Conservation (phyloP, 176 grass and related monocot genomes). For the Pontederia paniculata region DNA sequence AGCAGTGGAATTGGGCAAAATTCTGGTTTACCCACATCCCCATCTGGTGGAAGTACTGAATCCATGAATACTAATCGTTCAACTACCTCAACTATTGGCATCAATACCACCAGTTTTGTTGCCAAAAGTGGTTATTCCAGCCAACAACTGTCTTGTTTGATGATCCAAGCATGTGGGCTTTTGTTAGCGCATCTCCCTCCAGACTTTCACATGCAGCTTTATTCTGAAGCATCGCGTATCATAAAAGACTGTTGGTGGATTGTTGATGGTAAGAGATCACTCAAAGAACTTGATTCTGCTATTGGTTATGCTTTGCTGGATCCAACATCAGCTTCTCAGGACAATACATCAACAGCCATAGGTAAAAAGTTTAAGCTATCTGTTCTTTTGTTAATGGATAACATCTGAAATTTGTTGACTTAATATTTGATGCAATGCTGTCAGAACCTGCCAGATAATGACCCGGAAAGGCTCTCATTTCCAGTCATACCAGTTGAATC, state of each 20-base stretch:
- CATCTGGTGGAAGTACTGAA: conserved; percentile 52
- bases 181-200: conserved; percentile 89
- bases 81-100: conserved; percentile 43
- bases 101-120: conserved; percentile 70
- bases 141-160: conserved; percentile 83
- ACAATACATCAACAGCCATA: conserved; percentile 85
- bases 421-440: no score
- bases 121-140: conserved; percentile 89
- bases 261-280: conserved; percentile 66
- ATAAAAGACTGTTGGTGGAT: conserved; percentile 99
- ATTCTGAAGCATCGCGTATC: conserved; percentile 76
- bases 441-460: no score
- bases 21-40: conserved; percentile 65
- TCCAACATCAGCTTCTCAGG: conserved; percentile 92
- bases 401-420: background rate
- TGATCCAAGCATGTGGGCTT: conserved; percentile 99
- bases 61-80: conserved; percentile 41
- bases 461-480: no score
- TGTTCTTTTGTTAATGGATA: background rate
- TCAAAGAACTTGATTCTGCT: conserved; percentile 91
- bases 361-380: conserved; percentile 26
- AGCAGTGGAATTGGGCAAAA: conserved; percentile 52
- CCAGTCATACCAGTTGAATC: no score
- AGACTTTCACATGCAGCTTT: conserved; percentile 86
- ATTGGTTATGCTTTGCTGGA: conserved; percentile 89